These are phyloP conservation scores for Salix udensis DNA, from an alignment of 345 rosid species.

Conservation along the genomic window DNA sequence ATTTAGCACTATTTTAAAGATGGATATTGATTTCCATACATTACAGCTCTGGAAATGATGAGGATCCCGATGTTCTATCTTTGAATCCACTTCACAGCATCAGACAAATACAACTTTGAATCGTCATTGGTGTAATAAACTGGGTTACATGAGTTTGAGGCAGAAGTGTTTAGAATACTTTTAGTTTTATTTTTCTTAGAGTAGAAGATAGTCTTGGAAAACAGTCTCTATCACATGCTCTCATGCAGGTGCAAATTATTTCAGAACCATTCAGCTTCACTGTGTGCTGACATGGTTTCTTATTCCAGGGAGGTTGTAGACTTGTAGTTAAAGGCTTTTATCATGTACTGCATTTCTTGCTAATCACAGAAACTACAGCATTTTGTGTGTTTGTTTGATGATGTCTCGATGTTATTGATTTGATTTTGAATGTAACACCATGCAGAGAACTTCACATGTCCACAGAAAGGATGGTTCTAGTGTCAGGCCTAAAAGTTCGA, in stretches of 20 bases:
- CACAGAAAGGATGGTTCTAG: conserved; percentile 58
- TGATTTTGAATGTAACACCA: conserved; percentile 19
- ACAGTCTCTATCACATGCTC: background rate
- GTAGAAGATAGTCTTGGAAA: background rate
- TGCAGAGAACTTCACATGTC: conserved; percentile 46
- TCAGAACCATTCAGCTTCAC: background rate
- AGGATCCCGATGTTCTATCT: background rate
- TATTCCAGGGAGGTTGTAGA: background rate
- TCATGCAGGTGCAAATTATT: background rate
- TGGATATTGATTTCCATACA: background rate
- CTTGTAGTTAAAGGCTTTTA: background rate
- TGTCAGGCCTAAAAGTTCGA: conserved; percentile 57
- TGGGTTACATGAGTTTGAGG: background rate
- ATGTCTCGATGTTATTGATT: conserved; percentile 1
- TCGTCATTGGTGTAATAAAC: background rate
- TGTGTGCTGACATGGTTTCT: background rate
- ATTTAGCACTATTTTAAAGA: background rate
- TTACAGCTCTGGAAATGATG: background rate
- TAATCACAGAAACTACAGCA: background rate
- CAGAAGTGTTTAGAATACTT: background rate
- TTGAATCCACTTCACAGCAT: background rate
- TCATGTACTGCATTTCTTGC: background rate
- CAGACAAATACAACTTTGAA: background rate
- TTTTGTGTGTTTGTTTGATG: background rate
- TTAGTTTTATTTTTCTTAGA: background rate